Evolutionary conservation across 768 basidiomycete species (phyloP).

Genomic region (Arthromyces matolae): DNA sequence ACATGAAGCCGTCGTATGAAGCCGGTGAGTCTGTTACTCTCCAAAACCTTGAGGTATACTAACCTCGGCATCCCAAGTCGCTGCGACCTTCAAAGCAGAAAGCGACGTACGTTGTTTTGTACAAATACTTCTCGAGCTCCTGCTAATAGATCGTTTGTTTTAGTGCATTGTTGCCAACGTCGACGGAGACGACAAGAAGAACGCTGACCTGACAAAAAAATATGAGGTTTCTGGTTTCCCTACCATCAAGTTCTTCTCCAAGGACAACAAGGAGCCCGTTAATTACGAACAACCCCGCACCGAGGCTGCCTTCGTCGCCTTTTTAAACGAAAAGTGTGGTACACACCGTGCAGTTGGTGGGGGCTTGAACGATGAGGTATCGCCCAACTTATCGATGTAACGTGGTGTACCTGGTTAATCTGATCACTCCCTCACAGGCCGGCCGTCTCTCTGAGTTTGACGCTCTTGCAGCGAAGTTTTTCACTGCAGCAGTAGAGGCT

Average conservation of each 20-base stretch:
- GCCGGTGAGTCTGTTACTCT: conserved; percentile 47
- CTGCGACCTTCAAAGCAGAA: conserved; percentile 74
- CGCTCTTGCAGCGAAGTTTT: conserved; percentile 70
- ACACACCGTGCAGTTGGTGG: conserved; percentile 82
- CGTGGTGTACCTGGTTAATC: neutral
- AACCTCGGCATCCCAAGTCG: conserved; percentile 45
- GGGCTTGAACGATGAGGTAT: conserved; percentile 69
- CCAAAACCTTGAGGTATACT: neutral
- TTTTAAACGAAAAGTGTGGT: conserved; percentile 84
- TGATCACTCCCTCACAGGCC: conserved; percentile 45
- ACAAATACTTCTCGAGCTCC: neutral
- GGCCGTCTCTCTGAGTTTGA: conserved; percentile 81
- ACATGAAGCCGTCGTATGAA: conserved; percentile 82
- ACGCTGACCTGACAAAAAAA: conserved; percentile 63
- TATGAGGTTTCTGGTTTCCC: conserved; percentile 84
- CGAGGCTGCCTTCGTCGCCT: conserved; percentile 73
- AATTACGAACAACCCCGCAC: conserved; percentile 68
- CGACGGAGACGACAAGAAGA: conserved; percentile 82
- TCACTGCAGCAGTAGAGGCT: conserved; percentile 51
- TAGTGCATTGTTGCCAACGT: conserved; percentile 90
- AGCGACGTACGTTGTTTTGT: conserved; percentile 48
- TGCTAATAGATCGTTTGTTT: neutral
- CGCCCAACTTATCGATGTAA: too few relatives aligned
- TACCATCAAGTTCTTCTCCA: conserved; percentile 93
- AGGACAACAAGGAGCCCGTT: conserved; percentile 54